A percentile compares a stretch with the other conserved stretches of the same genome.
These are phyloP conservation scores for Tephrocybe sp. DNA, from an alignment of 768 basidiomycete genomes.

Conservation along the genomic window DNA sequence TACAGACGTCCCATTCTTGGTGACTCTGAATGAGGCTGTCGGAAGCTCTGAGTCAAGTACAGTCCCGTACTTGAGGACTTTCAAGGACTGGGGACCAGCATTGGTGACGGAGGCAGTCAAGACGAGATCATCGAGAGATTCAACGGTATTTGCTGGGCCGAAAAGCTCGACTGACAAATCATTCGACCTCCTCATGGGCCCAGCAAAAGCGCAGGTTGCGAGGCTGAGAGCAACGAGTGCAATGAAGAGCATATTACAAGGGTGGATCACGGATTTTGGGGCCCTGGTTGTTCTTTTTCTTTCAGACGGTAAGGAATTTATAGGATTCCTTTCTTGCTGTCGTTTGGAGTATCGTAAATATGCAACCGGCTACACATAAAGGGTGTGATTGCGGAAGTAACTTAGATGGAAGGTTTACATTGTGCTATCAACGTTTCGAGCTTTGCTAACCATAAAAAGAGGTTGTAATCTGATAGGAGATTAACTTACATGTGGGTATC, in stretches of 20 bases:
- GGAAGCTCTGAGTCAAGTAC: slow-evolving; percentile 40
- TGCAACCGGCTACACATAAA: too few relatives aligned
- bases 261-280: too few relatives aligned
- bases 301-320: too few relatives aligned
- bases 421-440: too few relatives aligned
- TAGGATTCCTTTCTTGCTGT: too few relatives aligned
- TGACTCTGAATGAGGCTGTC: slow-evolving; percentile 40
- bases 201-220: slow-evolving; percentile 26
- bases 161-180: slow-evolving; percentile 30
- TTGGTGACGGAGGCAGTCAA: slow-evolving; percentile 42
- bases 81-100: slow-evolving; percentile 35
- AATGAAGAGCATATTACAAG: slow-evolving; percentile 25
- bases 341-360: too few relatives aligned
- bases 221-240: slow-evolving; percentile 27
- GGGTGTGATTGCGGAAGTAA: too few relatives aligned
- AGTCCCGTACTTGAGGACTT: slow-evolving; percentile 45
- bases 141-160: slow-evolving; percentile 26
- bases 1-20: slow-evolving; percentile 35
- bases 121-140: slow-evolving; percentile 37
- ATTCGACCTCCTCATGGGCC: slow-evolving; percentile 30
- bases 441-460: too few relatives aligned
- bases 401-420: too few relatives aligned
- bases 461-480: too few relatives aligned
- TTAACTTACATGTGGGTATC: too few relatives aligned
- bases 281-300: too few relatives aligned